Evolutionary conservation across 148 eudicot species (phyloP).

Genomic region (Camellia lanceoleosa): DNA sequence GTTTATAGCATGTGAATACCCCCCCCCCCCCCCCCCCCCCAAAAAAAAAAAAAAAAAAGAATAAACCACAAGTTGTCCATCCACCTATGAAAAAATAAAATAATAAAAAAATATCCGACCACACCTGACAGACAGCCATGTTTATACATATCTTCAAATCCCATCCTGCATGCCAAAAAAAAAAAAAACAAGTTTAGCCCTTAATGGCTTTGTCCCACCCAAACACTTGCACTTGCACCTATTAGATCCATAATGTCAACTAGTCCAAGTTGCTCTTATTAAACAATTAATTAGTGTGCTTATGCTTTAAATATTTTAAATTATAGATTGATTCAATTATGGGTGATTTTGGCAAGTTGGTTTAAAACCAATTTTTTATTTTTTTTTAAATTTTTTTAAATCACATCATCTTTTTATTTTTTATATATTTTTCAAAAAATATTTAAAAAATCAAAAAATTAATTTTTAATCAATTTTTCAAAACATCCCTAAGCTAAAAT

Average conservation of each 20-base stretch:
- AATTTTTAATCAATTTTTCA: too few relatives aligned
- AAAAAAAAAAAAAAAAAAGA: too few relatives aligned
- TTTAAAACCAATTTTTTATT: too few relatives aligned
- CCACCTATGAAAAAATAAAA: not conserved
- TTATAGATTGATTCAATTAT: not conserved
- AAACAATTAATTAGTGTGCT: not conserved
- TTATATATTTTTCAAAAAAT: too few relatives aligned
- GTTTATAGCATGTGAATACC: too few relatives aligned
- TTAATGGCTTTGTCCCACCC: not conserved
- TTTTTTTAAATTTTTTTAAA: too few relatives aligned
- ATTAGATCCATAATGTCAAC: conserved; percentile 2
- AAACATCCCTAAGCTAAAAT: too few relatives aligned
- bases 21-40: too few relatives aligned
- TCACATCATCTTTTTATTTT: too few relatives aligned
- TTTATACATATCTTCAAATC: conserved; percentile 1
- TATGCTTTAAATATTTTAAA: not conserved
- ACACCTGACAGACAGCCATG: not conserved
- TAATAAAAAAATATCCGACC: not conserved
- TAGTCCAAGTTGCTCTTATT: not conserved
- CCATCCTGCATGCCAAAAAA: not conserved
- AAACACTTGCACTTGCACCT: not conserved
- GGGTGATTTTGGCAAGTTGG: too few relatives aligned
- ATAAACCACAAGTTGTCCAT: too few relatives aligned
- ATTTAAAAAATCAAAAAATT: too few relatives aligned
- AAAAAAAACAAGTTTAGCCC: not conserved